Evolutionary conservation across 768 basidiomycete genomes (phyloP).

Genomic region (Cystobasidium ongulense): DNA sequence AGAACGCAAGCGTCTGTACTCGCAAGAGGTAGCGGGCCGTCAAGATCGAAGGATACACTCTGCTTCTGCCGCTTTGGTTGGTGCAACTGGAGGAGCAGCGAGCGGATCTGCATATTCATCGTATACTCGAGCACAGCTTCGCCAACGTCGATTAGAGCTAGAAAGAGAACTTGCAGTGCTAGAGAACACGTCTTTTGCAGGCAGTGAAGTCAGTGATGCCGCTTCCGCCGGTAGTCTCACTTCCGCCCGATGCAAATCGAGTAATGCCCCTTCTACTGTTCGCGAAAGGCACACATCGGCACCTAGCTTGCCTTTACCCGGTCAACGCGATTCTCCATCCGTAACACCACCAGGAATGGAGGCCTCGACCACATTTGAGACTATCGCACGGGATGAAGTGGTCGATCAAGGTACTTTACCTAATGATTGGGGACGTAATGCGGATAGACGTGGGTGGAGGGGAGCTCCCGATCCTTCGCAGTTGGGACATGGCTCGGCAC

Average conservation of each 20-base stretch:
- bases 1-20: not conserved
- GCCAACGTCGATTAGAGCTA: constrained; percentile 26
- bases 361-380: constrained; percentile 8
- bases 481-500: not conserved
- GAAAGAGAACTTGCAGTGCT: constrained; percentile 18
- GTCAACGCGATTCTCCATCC: not conserved
- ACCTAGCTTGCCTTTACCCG: not conserved
- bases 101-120: constrained; percentile 9
- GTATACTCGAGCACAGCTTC: constrained; percentile 21
- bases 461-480: constrained; percentile 8
- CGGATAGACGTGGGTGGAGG: constrained; percentile 2
- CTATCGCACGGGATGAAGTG: constrained; percentile 2
- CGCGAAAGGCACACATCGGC: constrained; percentile 23
- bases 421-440: constrained; percentile 12
- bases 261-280: not conserved
- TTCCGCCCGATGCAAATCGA: not conserved
- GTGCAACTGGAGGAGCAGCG: not conserved
- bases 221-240: not conserved
- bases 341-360: constrained; percentile 8
- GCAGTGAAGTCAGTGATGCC: not conserved
- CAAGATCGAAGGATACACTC: not conserved
- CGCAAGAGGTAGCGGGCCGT: constrained; percentile 2
- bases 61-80: constrained; percentile 24
- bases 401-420: constrained; percentile 3
- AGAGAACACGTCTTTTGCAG: not conserved